phyloP scores from a whole-genome alignment of 768 basidiomycete species.

The Lyophyllum semitale region DNA sequence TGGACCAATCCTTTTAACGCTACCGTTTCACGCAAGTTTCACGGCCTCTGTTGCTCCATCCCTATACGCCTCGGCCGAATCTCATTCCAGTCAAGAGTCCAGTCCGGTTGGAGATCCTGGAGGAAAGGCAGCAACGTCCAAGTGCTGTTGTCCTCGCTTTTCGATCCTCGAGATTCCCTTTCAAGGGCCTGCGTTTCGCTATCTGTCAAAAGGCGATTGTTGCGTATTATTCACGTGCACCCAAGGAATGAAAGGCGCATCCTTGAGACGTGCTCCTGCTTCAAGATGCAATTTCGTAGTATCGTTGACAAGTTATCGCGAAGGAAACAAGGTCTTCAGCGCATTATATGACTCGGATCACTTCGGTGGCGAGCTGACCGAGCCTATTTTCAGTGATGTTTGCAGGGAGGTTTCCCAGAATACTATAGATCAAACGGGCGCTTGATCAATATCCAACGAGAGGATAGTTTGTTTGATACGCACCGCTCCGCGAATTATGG shows the following conservation, averaged over 20 bases:
- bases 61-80: too few species aligned
- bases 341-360: neutral
- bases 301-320: slow-evolving; percentile 1
- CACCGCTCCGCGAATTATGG: neutral
- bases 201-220: neutral
- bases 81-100: neutral
- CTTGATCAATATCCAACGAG: too few species aligned
- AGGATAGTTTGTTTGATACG: too few species aligned
- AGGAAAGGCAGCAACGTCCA: too few species aligned
- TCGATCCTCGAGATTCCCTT: neutral
- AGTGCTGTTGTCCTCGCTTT: neutral
- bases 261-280: too few species aligned
- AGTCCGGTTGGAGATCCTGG: neutral
- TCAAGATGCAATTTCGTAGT: slow-evolving; percentile 2
- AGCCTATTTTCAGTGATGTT: neutral
- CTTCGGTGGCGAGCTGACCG: neutral
- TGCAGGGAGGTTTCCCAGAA: too few species aligned
- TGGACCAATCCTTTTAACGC: neutral
- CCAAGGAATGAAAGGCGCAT: slow-evolving; percentile 17
- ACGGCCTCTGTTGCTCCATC: too few species aligned
- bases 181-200: neutral
- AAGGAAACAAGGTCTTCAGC: neutral
- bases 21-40: neutral
- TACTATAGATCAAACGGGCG: too few species aligned
- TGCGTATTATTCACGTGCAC: slow-evolving; percentile 16